Evolutionary conservation across 768 basidiomycete genomes (phyloP).

Genomic region (Suillus discolor): DNA sequence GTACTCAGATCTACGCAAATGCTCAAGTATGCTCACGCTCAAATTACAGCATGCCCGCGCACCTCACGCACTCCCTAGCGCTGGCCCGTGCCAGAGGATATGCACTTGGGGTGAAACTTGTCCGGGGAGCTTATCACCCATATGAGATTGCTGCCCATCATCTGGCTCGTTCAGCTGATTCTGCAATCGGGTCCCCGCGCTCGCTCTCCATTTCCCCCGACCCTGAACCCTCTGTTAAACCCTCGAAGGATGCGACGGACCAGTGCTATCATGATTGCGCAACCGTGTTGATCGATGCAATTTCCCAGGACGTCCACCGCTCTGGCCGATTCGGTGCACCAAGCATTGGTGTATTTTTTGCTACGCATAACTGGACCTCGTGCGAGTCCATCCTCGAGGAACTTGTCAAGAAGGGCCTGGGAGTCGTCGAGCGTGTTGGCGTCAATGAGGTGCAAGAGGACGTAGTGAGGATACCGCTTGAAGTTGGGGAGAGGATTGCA

Average conservation of each 20-base stretch:
- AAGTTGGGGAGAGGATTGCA: slow-evolving; percentile 64
- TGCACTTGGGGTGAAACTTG: slow-evolving; percentile 87
- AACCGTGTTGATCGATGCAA: slow-evolving; percentile 51
- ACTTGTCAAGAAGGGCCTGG: slow-evolving; percentile 56
- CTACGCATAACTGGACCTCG: slow-evolving; percentile 83
- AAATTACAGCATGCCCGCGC: slow-evolving; percentile 58
- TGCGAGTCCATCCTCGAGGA: slow-evolving; percentile 61
- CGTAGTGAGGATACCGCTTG: slow-evolving; percentile 41
- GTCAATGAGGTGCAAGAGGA: slow-evolving; percentile 23
- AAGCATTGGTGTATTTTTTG: slow-evolving; percentile 72
- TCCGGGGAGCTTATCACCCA: slow-evolving; percentile 89
- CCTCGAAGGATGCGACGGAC: slow-evolving; percentile 72
- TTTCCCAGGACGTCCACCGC: slow-evolving; percentile 52
- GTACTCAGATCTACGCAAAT: slow-evolving; percentile 9
- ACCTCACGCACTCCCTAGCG: slow-evolving; percentile 62
- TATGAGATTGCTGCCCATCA: slow-evolving; percentile 61
- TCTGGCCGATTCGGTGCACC: slow-evolving; percentile 13
- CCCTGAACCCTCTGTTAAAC: slow-evolving; percentile 66
- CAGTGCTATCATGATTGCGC: slow-evolving; percentile 68
- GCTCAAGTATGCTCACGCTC: background rate
- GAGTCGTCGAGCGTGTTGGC: background rate
- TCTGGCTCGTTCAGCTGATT: slow-evolving; percentile 17
- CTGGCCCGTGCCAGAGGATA: slow-evolving; percentile 71
- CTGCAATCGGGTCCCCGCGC: background rate
- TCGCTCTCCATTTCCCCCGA: slow-evolving; percentile 58